Conservation (phyloP, 768 basidiomycete species). For the Tricholoma saponaceum region DNA sequence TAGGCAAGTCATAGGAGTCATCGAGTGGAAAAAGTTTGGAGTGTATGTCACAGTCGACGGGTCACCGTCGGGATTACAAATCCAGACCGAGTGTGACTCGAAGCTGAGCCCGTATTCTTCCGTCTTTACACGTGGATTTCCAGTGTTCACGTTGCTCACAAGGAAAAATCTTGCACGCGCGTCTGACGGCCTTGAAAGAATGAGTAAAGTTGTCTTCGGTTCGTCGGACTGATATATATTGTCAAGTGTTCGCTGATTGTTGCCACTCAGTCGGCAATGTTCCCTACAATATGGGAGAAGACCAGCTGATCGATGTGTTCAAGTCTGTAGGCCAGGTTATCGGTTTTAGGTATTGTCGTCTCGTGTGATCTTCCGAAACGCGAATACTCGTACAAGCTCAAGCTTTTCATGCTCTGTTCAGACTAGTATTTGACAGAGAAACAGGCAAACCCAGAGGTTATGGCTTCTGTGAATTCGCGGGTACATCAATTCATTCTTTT, state of each 20-base stretch:
- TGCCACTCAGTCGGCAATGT: conserved; percentile 71
- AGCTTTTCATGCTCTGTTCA: conserved; percentile 24
- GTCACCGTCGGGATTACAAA: background rate
- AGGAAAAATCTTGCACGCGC: background rate
- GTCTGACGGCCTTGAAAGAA: conserved; percentile 14
- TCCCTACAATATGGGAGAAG: conserved; percentile 88
- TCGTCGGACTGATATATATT: conserved; percentile 15
- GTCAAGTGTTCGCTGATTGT: background rate
- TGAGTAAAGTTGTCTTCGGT: conserved; percentile 79
- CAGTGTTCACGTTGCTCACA: background rate
- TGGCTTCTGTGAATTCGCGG: conserved; percentile 90
- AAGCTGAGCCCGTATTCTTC: background rate
- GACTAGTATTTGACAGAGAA: conserved; percentile 85
- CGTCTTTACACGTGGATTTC: background rate
- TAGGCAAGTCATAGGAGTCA: too few relatives aligned
- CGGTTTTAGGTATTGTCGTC: conserved; percentile 66
- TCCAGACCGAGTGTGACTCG: background rate
- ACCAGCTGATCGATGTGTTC: conserved; percentile 84
- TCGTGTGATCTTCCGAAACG: conserved; percentile 1
- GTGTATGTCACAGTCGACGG: background rate
- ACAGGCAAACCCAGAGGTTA: conserved; percentile 95
- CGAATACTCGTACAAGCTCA: conserved; percentile 8
- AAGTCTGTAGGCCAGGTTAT: conserved; percentile 85
- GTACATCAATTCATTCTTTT: conserved; percentile 48
- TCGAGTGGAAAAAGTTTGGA: too few relatives aligned